Evolutionary conservation across 2,329 filamentous ascomycete genomes (phyloP), one percentile per base, ranked within the genome.

Genomic region (Colletotrichum magnum): DNA sequence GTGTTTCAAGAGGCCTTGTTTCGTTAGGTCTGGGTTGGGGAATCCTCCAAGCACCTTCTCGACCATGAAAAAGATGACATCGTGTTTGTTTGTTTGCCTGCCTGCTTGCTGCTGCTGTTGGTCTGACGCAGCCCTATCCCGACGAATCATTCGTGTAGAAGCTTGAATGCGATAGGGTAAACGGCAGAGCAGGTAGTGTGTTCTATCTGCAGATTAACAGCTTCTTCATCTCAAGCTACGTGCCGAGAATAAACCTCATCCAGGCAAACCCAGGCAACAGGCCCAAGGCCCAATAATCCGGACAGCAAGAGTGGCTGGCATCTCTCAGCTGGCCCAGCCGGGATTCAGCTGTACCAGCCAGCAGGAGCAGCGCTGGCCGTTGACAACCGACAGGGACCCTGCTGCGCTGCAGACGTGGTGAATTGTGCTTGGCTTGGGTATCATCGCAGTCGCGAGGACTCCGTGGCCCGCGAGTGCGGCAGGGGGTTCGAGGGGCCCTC

Each of bases 351-450:
- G 32, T 10, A 36, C 32, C 32, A 10, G 6, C 32, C 32, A 36
- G 9, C 32, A 36, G 18, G 18, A 39, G 28, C 47, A 60, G 58
- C 47, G 28, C 58, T 13, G 51, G 28, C 58, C 18, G 51, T 47
- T 59, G 47, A 60, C 28, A 26, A 24, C 15, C 5, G 18, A 60
- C 58, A 60, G 13, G 56, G 28, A 48, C 26, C 32, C 39, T 28
- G 41, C 48, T 59, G 60, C 28, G 65, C 47, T 32, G 61, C 41
- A 47, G 32, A 65, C 61, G 54, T 65, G 61, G 56, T 66, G 36
- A 66, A 16, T 7, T 36, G 26, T 65, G 56, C 66, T 65, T 69
- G 61, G 65, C 66, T 65, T 69, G 61, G 65, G 54, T 54, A 24
- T 21, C 32, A 28, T 50, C 50, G 50, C 47, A 36, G 24, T 57